Evolutionary conservation across 2,329 filamentous ascomycete species (phyloP).

Genomic region (Aspergillus awamori): DNA sequence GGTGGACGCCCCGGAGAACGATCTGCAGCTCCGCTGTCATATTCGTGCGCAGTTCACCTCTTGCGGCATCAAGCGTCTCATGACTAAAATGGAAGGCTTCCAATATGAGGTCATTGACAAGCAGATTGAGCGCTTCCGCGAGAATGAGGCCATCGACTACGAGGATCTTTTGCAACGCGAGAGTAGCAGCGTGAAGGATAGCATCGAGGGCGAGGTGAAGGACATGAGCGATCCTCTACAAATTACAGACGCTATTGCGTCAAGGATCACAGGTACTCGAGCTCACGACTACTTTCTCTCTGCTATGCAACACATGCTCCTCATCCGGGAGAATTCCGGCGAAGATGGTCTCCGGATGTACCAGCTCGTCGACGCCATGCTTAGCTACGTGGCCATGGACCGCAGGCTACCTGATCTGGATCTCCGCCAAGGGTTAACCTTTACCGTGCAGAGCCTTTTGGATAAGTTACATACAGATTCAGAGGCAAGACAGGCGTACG

Average conservation of each 20-base stretch:
- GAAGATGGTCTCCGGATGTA: conserved; percentile 95
- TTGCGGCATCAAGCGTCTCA: conserved; percentile 90
- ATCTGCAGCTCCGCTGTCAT: conserved; percentile 88
- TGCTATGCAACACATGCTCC: conserved; percentile 88
- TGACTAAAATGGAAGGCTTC: conserved; percentile 97
- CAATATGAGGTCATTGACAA: conserved; percentile 99
- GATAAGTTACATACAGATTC: conserved; percentile 97
- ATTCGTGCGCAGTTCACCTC: conserved; percentile 94
- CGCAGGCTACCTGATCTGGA: conserved; percentile 94
- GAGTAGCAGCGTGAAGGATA: conserved; percentile 86
- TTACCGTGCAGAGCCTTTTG: conserved; percentile 91
- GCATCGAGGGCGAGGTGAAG: conserved; percentile 79
- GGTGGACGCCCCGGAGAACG: conserved; percentile 84
- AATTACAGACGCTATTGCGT: conserved; percentile 91
- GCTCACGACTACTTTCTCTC: conserved; percentile 96
- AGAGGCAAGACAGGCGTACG: conserved; percentile 86
- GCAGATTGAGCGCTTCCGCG: conserved; percentile 90
- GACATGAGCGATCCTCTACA: conserved; percentile 91
- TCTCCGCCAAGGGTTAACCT: conserved; percentile 94
- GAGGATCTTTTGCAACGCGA: conserved; percentile 94
- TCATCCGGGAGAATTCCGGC: conserved; percentile 87
- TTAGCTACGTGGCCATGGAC: conserved; percentile 99
- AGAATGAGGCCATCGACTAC: conserved; percentile 96
- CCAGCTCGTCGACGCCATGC: conserved; percentile 97
- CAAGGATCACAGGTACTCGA: conserved; percentile 77